Evolutionary conservation across 495 filamentous ascomycete genomes (phyloP).

Genomic region (Aspergillus ellipticus): DNA sequence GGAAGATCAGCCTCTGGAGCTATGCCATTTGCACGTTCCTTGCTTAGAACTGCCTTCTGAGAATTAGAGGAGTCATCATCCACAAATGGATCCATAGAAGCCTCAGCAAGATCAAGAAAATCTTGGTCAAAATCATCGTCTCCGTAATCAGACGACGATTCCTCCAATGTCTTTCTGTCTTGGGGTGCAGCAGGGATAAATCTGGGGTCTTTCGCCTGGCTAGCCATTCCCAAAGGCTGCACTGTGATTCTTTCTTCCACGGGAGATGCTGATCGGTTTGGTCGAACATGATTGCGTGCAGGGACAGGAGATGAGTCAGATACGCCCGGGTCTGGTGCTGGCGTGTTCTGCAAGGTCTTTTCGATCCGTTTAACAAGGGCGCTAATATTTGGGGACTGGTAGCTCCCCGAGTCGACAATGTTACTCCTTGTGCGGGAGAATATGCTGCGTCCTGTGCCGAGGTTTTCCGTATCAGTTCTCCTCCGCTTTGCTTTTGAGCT

Average conservation of each 20-base stretch:
- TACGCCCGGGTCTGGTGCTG: slow-evolving; percentile 29
- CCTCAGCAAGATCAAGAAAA: slow-evolving; percentile 47
- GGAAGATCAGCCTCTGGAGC: neutral
- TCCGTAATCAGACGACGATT: slow-evolving; percentile 55
- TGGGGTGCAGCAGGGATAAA: slow-evolving; percentile 8
- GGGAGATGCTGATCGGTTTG: slow-evolving; percentile 45
- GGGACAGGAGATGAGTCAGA: slow-evolving; percentile 57
- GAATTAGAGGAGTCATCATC: slow-evolving; percentile 8
- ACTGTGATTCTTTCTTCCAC: slow-evolving; percentile 26
- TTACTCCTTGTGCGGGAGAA: slow-evolving; percentile 50
- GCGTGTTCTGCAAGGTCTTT: slow-evolving; percentile 49
- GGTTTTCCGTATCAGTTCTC: slow-evolving; percentile 30
- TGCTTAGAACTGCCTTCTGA: neutral
- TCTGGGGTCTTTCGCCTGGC: slow-evolving; percentile 8
- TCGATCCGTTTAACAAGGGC: slow-evolving; percentile 65
- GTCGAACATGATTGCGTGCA: slow-evolving; percentile 30
- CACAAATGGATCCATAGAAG: slow-evolving; percentile 33
- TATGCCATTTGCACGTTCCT: neutral
- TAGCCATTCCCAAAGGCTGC: slow-evolving; percentile 1
- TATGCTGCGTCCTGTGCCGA: slow-evolving; percentile 32
- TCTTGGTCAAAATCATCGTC: slow-evolving; percentile 58
- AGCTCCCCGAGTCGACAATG: slow-evolving; percentile 44
- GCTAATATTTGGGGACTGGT: slow-evolving; percentile 58
- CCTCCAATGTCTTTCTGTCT: slow-evolving; percentile 19
- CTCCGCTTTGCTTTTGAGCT: slow-evolving; percentile 54